Percentiles rank a stretch among this genome's conserved stretches.
Evolutionary conservation across 208 protist genomes (phyloP).

Genomic region (Leishmania major): DNA sequence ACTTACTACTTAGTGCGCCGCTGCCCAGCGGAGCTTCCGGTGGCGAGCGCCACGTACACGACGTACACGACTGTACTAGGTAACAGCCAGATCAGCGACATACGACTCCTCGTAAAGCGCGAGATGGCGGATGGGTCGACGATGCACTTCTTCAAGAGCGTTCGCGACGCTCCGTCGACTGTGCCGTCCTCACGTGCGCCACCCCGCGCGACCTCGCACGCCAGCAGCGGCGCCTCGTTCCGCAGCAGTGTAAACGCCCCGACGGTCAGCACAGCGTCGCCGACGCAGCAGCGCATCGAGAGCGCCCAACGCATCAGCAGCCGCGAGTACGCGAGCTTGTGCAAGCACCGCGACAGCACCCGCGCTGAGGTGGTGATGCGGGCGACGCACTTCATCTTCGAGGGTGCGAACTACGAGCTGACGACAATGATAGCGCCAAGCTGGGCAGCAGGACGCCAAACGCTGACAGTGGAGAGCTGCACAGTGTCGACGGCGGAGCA

Average conservation of each 20-base stretch:
- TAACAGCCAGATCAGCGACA: conserved; percentile 62
- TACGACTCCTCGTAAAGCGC: conserved; percentile 58
- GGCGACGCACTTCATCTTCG: conserved; percentile 65
- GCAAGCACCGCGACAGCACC: conserved; percentile 52
- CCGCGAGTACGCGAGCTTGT: conserved; percentile 72
- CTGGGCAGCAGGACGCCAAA: conserved; percentile 66
- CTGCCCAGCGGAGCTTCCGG: conserved; percentile 37
- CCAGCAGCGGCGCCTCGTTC: conserved; percentile 15
- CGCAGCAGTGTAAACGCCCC: conserved; percentile 8
- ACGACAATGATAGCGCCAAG: conserved; percentile 56
- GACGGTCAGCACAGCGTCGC: background rate
- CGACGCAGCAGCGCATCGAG: conserved; percentile 43
- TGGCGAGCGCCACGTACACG: conserved; percentile 43
- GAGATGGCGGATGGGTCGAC: conserved; percentile 54
- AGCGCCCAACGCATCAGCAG: conserved; percentile 69
- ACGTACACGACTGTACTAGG: conserved; percentile 55
- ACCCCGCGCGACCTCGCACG: conserved; percentile 11
- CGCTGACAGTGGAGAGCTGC: conserved; percentile 58
- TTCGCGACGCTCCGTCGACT: conserved; percentile 26
- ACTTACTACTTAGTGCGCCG: conserved; percentile 53
- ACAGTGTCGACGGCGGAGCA: background rate
- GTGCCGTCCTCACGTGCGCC: background rate
- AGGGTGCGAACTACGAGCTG: conserved; percentile 64
- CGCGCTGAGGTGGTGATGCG: conserved; percentile 53
- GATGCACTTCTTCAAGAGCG: conserved; percentile 72